Percentiles rank a stretch among this genome's conserved stretches.
phyloP scores from a whole-genome alignment of 805 yeast genomes.

The Pichia eremophila region DNA sequence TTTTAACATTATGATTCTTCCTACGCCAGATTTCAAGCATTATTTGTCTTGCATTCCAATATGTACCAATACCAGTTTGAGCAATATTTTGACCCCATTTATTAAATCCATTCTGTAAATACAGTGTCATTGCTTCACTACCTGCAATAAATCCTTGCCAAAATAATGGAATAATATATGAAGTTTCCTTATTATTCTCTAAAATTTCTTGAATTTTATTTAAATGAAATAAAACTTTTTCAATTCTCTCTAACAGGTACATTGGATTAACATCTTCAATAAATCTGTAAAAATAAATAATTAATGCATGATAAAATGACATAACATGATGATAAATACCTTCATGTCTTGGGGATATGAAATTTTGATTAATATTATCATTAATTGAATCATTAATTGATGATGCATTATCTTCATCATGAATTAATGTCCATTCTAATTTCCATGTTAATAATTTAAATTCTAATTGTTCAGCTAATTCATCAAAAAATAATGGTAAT shows the following conservation, averaged over 20 bases:
- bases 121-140: constrained; percentile 55
- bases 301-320: constrained; percentile 66
- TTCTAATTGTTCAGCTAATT: constrained; percentile 33
- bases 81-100: constrained; percentile 65
- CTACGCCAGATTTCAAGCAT: constrained; percentile 83
- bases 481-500: constrained; percentile 29
- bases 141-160: constrained; percentile 92
- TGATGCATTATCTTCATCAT: constrained; percentile 18
- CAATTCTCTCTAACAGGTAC: constrained; percentile 53
- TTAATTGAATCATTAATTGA: background rate
- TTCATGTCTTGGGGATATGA: constrained; percentile 49
- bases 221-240: constrained; percentile 51
- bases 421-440: constrained; percentile 58
- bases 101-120: constrained; percentile 56
- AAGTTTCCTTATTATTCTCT: constrained; percentile 36
- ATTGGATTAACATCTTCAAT: constrained; percentile 46
- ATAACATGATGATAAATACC: constrained; percentile 72
- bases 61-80: constrained; percentile 59
- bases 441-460: constrained; percentile 53
- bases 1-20: constrained; percentile 45
- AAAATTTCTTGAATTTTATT: constrained; percentile 53
- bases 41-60: constrained; percentile 79
- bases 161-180: constrained; percentile 60
- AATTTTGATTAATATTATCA: constrained; percentile 15
- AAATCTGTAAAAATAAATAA: constrained; percentile 62